Evolutionary conservation across 2,329 filamentous ascomycete genomes (phyloP), one percentile per base, ranked within the genome.

Genomic region (Claviceps lovelessii): DNA sequence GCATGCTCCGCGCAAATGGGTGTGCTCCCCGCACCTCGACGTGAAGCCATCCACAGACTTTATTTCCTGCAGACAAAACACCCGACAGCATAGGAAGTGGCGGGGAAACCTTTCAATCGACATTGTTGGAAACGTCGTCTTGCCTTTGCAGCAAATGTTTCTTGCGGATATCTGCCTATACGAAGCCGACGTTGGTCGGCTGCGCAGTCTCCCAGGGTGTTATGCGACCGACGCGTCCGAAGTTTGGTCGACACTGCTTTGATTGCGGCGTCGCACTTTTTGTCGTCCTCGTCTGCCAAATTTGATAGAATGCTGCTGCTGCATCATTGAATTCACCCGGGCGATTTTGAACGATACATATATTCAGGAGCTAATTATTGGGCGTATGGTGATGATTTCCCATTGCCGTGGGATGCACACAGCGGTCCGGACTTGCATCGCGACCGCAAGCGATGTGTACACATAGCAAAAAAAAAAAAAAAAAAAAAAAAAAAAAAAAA

Each of bases 31-130:
- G 23, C 37, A 35, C 51, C 46, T 45, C 35, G 45, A 49, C 45
- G 52, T 68, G 65, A 67, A 67, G 66, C 65, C 67, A 68, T 68
- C 63, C 63, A 58, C 65, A 68, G 58, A 41, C 37, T 33, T 44
- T 29, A 13, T 35, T 8, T 19, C 28, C 47, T 39, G 46, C 31
- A 35, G 23, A 31, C 46, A n/a, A 49, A 13, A 29, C 37, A 31
- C 31, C 10, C 10, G 15, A 11, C 33, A 31, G 23, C 17, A 41
- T 39, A 39, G 35, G 3, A 37, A 19, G 23, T 44, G 35, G 42
- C 37, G 10, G 35, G 10, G n/a, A 17, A 33, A 29, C 23, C 29
- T 31, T 45, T 15, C n/a, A 28, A 13, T 45, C 19, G 19, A 13
- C 15, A 13, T 23, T 5, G 44, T 28, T 44, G 3, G 23, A 29